Base-by-base conservation (phyloP, 2,329 filamentous ascomycete genomes). In the Sporothrix brasiliensis region DNA sequence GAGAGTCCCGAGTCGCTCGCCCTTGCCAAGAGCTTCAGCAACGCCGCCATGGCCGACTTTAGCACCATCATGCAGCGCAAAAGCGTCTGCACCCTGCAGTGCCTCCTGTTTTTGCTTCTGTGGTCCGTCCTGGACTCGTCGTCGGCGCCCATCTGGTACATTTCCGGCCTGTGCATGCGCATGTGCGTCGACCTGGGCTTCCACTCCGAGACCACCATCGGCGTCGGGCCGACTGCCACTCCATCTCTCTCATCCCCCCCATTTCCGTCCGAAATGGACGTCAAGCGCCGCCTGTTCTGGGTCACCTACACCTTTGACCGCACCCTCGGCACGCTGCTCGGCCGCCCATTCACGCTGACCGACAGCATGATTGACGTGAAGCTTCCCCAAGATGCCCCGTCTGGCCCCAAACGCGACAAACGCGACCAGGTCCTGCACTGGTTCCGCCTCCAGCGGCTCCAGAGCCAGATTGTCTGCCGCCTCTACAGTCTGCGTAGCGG, bases 221-320 rank as follows among this genome's bases (percentile, higher is more conserved):
- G 39, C 16, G 70, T 63, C 0, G n/a, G 34, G 34, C 5, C 67
- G 3, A 21, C 60, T 0, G 14, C n/a, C 13, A 41, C 41, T 0
- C 39, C 41, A 21, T 44, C 21, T 0, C 24, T 24, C 24, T 24
- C 24, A 24, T 24, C 24, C 2, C 24, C 24, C 24, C 24, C 24
- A 2, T 24, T 2, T 10, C 39, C 21, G 60, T 24, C 56, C 21
- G 71, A 73, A 27, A 67, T 69, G 6, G 70, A 66, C n/a, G 54
- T 53, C 19, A 75, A 76, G 68, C 66, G 75, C n/a, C 71, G 75
- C 0, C 69, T 76, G 1, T 76, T 76, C 50, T 76, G 75, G 75
- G 74, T 75, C n/a, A 75, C 74, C 2, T 76, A 75, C 50, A 71
- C 69, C 2, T 75, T 75, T 66, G 75, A 76, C 50, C 73, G 74